Evolutionary conservation across 192 early-diverging fungal species (phyloP).

Genomic region (Anaeromyces robustus): DNA sequence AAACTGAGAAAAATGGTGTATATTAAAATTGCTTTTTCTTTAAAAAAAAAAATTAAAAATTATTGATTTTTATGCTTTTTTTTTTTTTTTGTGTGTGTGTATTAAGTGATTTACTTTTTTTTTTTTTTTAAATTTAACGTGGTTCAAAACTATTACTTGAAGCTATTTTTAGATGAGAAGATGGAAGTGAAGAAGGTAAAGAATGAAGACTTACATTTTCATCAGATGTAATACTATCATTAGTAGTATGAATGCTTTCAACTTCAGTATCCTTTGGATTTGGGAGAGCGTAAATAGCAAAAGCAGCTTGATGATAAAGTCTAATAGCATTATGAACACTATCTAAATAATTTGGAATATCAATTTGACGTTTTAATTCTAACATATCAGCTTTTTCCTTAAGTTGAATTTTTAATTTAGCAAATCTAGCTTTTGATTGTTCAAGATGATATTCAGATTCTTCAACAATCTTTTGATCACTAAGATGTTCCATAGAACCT

Average conservation of each 20-base stretch:
- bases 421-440: not conserved
- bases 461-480: not conserved
- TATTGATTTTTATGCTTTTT: too few species aligned
- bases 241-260: not conserved
- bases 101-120: too few species aligned
- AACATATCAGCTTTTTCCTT: not conserved
- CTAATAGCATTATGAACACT: not conserved
- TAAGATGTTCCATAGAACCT: not conserved
- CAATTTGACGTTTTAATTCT: not conserved
- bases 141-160: not conserved
- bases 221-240: not conserved
- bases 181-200: not conserved
- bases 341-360: not conserved
- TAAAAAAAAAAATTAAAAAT: too few species aligned
- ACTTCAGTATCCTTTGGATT: not conserved
- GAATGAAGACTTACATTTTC: not conserved
- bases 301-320: not conserved
- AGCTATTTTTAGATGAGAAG: too few species aligned
- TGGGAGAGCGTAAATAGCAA: not conserved
- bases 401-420: not conserved
- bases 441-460: not conserved
- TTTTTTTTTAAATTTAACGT: not conserved
- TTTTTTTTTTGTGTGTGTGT: too few species aligned
- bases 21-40: too few species aligned
- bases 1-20: too few species aligned